These are phyloP conservation scores for Agaricales sp. DNA, from an alignment of 1,284 basidiomycete genomes.

Conservation along the genomic window DNA sequence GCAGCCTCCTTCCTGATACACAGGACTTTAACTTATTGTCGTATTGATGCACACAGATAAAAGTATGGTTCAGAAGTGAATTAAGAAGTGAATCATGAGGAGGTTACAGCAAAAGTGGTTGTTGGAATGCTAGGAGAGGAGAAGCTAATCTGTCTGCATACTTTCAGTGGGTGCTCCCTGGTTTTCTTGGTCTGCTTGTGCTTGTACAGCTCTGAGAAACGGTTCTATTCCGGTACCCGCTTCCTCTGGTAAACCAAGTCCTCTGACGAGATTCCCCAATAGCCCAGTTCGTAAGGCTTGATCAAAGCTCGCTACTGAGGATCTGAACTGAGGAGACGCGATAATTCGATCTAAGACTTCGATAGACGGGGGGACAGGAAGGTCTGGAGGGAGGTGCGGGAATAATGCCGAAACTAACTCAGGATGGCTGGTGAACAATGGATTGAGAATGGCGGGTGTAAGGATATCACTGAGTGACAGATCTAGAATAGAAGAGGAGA, in stretches of 20 bases:
- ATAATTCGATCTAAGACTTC: constrained; percentile 51
- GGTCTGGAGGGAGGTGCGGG: constrained; percentile 67
- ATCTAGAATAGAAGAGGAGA: constrained; percentile 31
- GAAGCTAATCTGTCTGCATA: too few relatives aligned
- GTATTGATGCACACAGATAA: too few relatives aligned
- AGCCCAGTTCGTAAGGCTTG: constrained; percentile 68
- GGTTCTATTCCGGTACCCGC: constrained; percentile 63
- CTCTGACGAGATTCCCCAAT: constrained; percentile 56
- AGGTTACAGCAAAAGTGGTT: too few relatives aligned
- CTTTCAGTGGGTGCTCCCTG: background rate
- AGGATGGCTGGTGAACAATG: constrained; percentile 58
- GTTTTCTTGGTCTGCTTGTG: constrained; percentile 52
- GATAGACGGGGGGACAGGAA: constrained; percentile 51
- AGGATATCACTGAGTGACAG: constrained; percentile 62
- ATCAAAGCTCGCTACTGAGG: constrained; percentile 59
- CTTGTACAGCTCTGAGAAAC: constrained; percentile 64
- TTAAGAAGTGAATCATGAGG: too few relatives aligned
- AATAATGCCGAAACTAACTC: constrained; percentile 58
- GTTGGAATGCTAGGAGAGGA: too few relatives aligned
- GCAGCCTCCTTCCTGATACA: too few relatives aligned
- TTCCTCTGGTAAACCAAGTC: constrained; percentile 70
- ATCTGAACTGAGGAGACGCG: constrained; percentile 47
- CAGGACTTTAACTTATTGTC: too few relatives aligned
- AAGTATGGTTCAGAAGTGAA: too few relatives aligned
- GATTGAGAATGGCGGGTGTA: constrained; percentile 56